Percentiles rank a stretch among this genome's conserved stretches.
phyloP scores from a whole-genome alignment of 2,329 filamentous ascomycete genomes.

The Furcasterigmium furcatum region DNA sequence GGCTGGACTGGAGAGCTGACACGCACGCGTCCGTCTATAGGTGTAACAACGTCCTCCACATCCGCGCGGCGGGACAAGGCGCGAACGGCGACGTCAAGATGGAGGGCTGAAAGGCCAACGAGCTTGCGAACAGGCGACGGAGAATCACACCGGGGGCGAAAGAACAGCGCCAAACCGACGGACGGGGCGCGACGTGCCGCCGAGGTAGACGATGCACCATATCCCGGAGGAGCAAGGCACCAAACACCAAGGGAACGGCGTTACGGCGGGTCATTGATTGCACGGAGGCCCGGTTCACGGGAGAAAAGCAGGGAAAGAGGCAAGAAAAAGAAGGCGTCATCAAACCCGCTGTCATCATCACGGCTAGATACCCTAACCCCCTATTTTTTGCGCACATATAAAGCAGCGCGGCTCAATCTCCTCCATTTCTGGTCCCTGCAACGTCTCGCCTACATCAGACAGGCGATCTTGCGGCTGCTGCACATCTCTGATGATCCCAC shows the following conservation, averaged over 20 bases:
- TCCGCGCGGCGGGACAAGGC: constrained; percentile 56
- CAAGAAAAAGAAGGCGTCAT: neutral
- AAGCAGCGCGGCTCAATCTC: too few relatives aligned
- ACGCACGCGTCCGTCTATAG: constrained; percentile 40
- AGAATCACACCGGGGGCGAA: neutral
- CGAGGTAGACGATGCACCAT: constrained; percentile 3
- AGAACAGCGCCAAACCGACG: constrained; percentile 1
- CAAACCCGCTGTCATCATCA: neutral
- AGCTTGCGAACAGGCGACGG: neutral
- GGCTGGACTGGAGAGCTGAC: too few relatives aligned
- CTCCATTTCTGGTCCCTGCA: neutral
- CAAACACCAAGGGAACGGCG: neutral
- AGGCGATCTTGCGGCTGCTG: constrained; percentile 67
- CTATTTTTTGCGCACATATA: neutral
- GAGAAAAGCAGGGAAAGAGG: neutral
- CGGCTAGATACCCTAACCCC: constrained; percentile 2
- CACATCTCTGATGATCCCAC: constrained; percentile 64
- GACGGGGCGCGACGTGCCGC: neutral
- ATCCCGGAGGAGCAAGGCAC: neutral
- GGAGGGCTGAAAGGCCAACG: constrained; percentile 37
- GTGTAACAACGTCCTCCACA: constrained; percentile 98
- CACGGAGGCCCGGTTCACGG: neutral
- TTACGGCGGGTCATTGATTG: constrained; percentile 1
- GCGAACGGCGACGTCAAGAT: constrained; percentile 55
- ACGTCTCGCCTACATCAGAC: constrained; percentile 59